phyloP scores from a whole-genome alignment of 2,329 filamentous ascomycete genomes.

The Neonectria neomacrospora region DNA sequence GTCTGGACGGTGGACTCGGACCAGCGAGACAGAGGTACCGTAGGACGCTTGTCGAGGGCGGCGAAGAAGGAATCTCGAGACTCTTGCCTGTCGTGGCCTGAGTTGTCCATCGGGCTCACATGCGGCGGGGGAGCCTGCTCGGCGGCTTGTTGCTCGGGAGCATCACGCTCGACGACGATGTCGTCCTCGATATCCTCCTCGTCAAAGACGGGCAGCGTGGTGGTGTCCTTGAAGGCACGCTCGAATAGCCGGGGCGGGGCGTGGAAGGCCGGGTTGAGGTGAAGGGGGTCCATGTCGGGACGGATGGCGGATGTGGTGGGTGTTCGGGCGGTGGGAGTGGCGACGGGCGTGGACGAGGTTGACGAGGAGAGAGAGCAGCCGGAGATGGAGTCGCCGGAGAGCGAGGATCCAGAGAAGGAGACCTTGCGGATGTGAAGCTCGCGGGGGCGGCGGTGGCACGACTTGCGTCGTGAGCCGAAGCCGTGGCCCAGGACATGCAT shows the following conservation, averaged over 20 bases:
- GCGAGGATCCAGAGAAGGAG: slow-evolving; percentile 54
- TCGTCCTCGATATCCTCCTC: slow-evolving; percentile 38
- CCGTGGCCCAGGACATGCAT: slow-evolving; percentile 53
- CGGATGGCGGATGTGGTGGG: slow-evolving; percentile 42
- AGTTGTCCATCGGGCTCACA: slow-evolving; percentile 41
- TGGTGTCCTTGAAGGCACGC: slow-evolving; percentile 47
- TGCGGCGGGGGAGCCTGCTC: slow-evolving; percentile 48
- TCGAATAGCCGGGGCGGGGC: slow-evolving; percentile 53
- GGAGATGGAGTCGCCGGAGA: slow-evolving; percentile 53
- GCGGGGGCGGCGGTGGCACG: slow-evolving; percentile 47
- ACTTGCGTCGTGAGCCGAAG: slow-evolving; percentile 52
- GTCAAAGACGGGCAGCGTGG: slow-evolving; percentile 44
- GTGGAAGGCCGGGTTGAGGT: slow-evolving; percentile 50
- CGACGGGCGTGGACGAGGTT: slow-evolving; percentile 44
- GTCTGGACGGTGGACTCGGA: slow-evolving; percentile 56
- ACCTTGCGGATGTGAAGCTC: slow-evolving; percentile 56
- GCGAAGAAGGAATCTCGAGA: slow-evolving; percentile 50
- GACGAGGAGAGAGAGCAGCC: slow-evolving; percentile 51
- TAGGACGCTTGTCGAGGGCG: slow-evolving; percentile 45
- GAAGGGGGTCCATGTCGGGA: slow-evolving; percentile 49
- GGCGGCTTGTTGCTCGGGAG: slow-evolving; percentile 41
- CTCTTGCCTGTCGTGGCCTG: slow-evolving; percentile 39
- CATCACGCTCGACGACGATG: slow-evolving; percentile 38
- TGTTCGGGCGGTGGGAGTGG: slow-evolving; percentile 34
- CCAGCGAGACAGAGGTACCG: slow-evolving; percentile 53